Percentiles rank a stretch among this genome's conserved stretches.
phyloP scores from a whole-genome alignment of 441 rosid genomes.

The Populus trichocarpa region DNA sequence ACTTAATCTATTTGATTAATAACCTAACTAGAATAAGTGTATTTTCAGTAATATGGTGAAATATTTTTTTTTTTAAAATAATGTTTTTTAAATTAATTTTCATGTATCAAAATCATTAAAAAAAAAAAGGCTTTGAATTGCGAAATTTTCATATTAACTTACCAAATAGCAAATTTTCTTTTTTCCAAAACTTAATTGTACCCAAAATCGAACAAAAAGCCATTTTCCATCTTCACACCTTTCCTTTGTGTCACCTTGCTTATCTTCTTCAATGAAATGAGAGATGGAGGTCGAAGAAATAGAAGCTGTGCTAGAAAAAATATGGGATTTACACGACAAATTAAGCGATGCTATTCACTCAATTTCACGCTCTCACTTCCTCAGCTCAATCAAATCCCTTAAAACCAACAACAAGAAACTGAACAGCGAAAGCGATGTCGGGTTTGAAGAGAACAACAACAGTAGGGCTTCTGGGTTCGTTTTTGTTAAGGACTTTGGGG shows the following conservation, averaged over 20 bases:
- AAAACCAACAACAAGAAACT: constrained; percentile 40
- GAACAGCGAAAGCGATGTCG: constrained; percentile 32
- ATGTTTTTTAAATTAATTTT: no score
- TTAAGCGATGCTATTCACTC: constrained; percentile 89
- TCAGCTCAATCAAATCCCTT: constrained; percentile 46
- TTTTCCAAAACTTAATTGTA: not conserved
- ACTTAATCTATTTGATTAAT: no score
- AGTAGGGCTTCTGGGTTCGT: constrained; percentile 46
- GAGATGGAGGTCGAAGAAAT: constrained; percentile 87
- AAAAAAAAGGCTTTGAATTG: no score
- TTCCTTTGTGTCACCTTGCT: not conserved
- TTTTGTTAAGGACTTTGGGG: constrained; percentile 64
- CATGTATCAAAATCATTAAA: no score
- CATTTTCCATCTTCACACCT: not conserved
- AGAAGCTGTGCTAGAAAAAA: constrained; percentile 80
- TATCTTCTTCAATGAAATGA: constrained; percentile 24
- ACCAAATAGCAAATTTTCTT: not conserved
- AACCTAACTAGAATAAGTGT: no score
- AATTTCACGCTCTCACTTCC: constrained; percentile 74
- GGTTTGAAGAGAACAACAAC: not conserved
- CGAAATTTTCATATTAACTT: no score
- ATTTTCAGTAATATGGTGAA: no score
- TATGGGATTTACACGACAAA: constrained; percentile 95
- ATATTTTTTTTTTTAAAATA: no score
- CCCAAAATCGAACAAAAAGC: not conserved